Percentiles rank a stretch among this genome's conserved stretches.
Evolutionary conservation across 768 basidiomycete genomes (phyloP).

Genomic region (Lenzites betulinus): DNA sequence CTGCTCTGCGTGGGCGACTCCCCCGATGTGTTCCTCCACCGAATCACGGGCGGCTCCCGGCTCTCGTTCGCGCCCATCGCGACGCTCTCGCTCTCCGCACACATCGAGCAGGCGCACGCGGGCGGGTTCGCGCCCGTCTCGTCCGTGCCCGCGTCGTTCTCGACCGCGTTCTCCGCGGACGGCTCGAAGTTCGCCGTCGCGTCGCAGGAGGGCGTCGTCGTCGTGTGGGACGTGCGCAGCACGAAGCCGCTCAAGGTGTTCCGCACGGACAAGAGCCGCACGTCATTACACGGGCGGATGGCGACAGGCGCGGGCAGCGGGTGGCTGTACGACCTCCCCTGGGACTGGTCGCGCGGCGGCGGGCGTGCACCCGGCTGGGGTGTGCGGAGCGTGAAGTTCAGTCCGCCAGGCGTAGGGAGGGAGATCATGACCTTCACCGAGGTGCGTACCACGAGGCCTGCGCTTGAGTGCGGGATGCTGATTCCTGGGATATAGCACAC

Average conservation of each 20-base stretch:
- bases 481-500: slow-evolving; percentile 59
- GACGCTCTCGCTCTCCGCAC: slow-evolving; percentile 65
- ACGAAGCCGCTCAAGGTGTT: slow-evolving; percentile 69
- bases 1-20: slow-evolving; percentile 92
- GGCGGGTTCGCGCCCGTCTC: slow-evolving; percentile 13
- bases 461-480: background rate
- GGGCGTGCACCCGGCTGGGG: slow-evolving; percentile 76
- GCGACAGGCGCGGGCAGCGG: slow-evolving; percentile 47
- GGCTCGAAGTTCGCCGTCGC: slow-evolving; percentile 82
- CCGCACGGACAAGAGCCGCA: slow-evolving; percentile 50
- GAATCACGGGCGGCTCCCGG: slow-evolving; percentile 63
- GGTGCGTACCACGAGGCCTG: slow-evolving; percentile 45
- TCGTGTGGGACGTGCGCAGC: slow-evolving; percentile 82
- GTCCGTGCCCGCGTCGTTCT: slow-evolving; percentile 69
- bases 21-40: slow-evolving; percentile 80
- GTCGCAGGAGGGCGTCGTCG: slow-evolving; percentile 78
- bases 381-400: slow-evolving; percentile 85
- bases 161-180: slow-evolving; percentile 74
- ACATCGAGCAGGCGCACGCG: slow-evolving; percentile 33
- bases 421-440: slow-evolving; percentile 91
- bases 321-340: slow-evolving; percentile 64
- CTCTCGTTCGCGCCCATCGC: slow-evolving; percentile 67
- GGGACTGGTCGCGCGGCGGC: slow-evolving; percentile 62
- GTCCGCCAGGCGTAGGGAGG: slow-evolving; percentile 57
- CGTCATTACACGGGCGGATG: slow-evolving; percentile 25